Evolutionary conservation across 2,329 filamentous ascomycete genomes (phyloP).

Genomic region (Epichloe gansuensis): DNA sequence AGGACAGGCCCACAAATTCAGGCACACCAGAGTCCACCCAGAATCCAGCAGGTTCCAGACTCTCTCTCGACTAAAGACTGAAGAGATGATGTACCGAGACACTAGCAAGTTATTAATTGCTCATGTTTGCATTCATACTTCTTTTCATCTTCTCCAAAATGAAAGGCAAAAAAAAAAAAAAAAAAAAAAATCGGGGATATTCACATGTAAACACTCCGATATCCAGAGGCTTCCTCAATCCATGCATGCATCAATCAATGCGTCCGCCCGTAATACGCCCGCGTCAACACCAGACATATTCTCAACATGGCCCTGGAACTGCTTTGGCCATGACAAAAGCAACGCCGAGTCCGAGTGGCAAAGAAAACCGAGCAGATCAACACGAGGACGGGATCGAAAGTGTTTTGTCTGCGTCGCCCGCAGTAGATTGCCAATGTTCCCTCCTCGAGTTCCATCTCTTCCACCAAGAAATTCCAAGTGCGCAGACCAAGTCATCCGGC

Average conservation of each 20-base stretch:
- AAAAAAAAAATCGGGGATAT: background rate
- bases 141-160: conserved; percentile 4
- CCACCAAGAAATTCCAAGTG: conserved; percentile 11
- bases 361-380: background rate
- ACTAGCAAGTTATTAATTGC: no score
- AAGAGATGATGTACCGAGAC: no score
- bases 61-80: background rate
- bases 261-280: background rate
- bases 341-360: background rate
- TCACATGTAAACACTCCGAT: conserved; percentile 5
- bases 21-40: background rate
- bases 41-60: no score
- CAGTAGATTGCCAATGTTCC: background rate
- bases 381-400: background rate
- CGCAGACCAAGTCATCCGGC: background rate
- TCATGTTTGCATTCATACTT: background rate
- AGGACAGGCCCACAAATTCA: no score
- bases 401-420: background rate
- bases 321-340: background rate
- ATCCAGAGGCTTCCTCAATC: conserved; percentile 6
- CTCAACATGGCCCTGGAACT: background rate
- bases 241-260: background rate
- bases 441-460: background rate
- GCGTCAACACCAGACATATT: conserved; percentile 17
- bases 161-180: background rate